phyloP scores from a whole-genome alignment of 1,139 yeast genomes.

The Yamadazyma sp. region DNA sequence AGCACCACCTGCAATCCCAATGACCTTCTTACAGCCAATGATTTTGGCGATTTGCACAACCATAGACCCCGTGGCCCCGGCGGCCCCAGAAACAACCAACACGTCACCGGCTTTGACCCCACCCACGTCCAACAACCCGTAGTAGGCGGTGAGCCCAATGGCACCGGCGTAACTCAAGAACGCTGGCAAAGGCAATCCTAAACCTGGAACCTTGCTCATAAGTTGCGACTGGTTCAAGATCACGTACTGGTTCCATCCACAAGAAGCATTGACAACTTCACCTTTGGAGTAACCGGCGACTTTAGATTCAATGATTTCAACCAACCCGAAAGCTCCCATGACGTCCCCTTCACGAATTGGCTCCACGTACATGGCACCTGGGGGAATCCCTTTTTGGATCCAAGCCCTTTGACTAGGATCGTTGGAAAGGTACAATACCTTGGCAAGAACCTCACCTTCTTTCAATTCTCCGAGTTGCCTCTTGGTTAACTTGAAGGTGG shows the following conservation, averaged over 20 bases:
- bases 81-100: slow-evolving; percentile 61
- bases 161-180: slow-evolving; percentile 42
- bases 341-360: slow-evolving; percentile 49
- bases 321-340: slow-evolving; percentile 53
- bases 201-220: slow-evolving; percentile 24
- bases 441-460: slow-evolving; percentile 48
- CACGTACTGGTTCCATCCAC: slow-evolving; percentile 33
- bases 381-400: slow-evolving; percentile 46
- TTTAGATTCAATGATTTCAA: slow-evolving; percentile 48
- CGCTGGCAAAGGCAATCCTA: slow-evolving; percentile 24
- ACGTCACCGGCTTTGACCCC: slow-evolving; percentile 33
- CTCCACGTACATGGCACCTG: slow-evolving; percentile 44
- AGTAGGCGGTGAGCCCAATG: slow-evolving; percentile 65
- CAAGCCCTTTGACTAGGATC: slow-evolving; percentile 70
- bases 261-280: slow-evolving; percentile 32
- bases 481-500: slow-evolving; percentile 23
- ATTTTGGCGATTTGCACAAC: slow-evolving; percentile 61
- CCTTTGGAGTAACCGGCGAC: slow-evolving; percentile 40
- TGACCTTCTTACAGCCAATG: slow-evolving; percentile 54
- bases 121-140: slow-evolving; percentile 50
- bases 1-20: slow-evolving; percentile 65
- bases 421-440: slow-evolving; percentile 53
- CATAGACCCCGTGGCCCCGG: slow-evolving; percentile 69
- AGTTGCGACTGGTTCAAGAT: slow-evolving; percentile 21
- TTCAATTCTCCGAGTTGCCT: slow-evolving; percentile 21